phyloP scores from a whole-genome alignment of 768 basidiomycete genomes.

The Leccinum disarticulatum region DNA sequence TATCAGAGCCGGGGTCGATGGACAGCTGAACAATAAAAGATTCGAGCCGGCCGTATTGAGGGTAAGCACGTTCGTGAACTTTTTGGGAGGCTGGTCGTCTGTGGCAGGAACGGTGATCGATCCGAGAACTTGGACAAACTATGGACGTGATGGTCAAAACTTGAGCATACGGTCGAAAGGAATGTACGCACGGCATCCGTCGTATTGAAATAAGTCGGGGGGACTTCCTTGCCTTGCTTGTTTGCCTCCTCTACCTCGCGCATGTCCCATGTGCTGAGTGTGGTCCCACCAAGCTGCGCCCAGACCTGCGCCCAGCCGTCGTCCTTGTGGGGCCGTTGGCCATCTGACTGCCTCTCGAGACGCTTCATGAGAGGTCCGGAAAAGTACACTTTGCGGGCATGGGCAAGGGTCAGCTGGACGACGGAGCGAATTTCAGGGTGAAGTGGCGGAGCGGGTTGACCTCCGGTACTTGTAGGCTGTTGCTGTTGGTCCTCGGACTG shows the following conservation, averaged over 20 bases:
- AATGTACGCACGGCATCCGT: constrained; percentile 75
- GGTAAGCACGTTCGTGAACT: constrained; percentile 78
- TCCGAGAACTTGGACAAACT: constrained; percentile 82
- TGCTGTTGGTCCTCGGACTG: constrained; percentile 26
- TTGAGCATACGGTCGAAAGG: background rate
- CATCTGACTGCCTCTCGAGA: constrained; percentile 77
- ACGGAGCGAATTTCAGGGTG: constrained; percentile 85
- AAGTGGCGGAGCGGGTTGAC: constrained; percentile 39
- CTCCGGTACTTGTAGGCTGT: constrained; percentile 14
- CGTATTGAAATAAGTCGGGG: constrained; percentile 83
- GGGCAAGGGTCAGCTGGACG: constrained; percentile 69
- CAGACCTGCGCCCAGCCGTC: constrained; percentile 84
- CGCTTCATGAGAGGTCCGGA: constrained; percentile 79
- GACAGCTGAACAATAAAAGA: constrained; percentile 85
- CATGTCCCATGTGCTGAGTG: constrained; percentile 92
- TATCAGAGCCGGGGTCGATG: constrained; percentile 62
- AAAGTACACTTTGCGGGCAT: constrained; percentile 84
- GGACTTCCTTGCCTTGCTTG: constrained; percentile 75
- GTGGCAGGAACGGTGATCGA: constrained; percentile 66
- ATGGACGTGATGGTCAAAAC: constrained; percentile 7
- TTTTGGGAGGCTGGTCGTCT: constrained; percentile 47
- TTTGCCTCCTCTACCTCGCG: constrained; percentile 82
- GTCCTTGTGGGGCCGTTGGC: constrained; percentile 65
- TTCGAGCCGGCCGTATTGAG: constrained; percentile 95
- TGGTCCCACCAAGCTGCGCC: constrained; percentile 89